Evolutionary conservation across 345 rosid genomes (phyloP).

Genomic region (Alliaria petiolata): DNA sequence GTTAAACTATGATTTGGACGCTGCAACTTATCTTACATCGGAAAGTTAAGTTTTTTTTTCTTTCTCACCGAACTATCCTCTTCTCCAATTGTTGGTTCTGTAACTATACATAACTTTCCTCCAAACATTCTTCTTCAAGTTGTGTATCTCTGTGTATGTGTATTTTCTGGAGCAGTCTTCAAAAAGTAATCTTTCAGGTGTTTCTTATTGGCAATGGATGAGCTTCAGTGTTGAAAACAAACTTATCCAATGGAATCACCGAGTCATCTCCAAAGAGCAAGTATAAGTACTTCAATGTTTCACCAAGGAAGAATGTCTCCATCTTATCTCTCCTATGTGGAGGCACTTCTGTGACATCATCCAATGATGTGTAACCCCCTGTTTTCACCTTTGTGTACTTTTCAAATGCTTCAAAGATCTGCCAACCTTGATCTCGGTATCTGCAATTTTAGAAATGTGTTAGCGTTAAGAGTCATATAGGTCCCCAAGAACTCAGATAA

Average conservation of each 20-base stretch:
- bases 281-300: conserved; percentile 84
- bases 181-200: conserved; percentile 18
- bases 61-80: too few species aligned
- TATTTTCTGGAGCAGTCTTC: conserved; percentile 15
- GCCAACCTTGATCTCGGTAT: conserved; percentile 96
- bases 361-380: conserved; percentile 83
- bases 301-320: conserved; percentile 94
- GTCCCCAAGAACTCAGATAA: neutral
- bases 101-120: conserved; percentile 21
- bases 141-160: conserved; percentile 10
- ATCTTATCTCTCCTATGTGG: conserved; percentile 86
- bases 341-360: conserved; percentile 78
- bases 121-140: conserved; percentile 2
- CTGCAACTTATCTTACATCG: conserved; percentile 13
- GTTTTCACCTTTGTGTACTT: conserved; percentile 70
- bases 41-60: neutral
- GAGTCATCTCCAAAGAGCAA: conserved; percentile 82
- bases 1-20: neutral
- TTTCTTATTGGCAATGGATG: conserved; percentile 76
- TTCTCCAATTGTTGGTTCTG: neutral
- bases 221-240: conserved; percentile 89
- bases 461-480: neutral
- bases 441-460: conserved; percentile 38
- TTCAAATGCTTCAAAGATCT: conserved; percentile 92
- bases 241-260: conserved; percentile 74